These are phyloP conservation scores for Clavispora santaluciae DNA, from an alignment of 805 yeast species.

Conservation along the genomic window DNA sequence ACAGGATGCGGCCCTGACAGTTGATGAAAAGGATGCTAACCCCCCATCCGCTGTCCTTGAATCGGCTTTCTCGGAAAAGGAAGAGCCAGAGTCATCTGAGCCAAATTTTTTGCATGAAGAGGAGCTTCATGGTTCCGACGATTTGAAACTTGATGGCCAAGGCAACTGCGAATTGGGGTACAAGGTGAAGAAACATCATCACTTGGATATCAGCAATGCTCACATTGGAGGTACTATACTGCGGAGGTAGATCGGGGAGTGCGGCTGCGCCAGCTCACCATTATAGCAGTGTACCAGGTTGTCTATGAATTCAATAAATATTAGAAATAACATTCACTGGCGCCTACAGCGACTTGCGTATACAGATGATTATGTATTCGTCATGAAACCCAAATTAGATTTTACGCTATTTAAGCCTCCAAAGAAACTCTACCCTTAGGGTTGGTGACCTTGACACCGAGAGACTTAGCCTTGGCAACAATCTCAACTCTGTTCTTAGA, in stretches of 20 bases:
- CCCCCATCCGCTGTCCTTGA: background rate
- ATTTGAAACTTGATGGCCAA: conserved; percentile 18
- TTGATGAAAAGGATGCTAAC: background rate
- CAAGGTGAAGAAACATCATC: conserved; percentile 39
- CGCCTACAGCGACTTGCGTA: background rate
- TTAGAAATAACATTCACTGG: too few relatives aligned
- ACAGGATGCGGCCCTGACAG: background rate
- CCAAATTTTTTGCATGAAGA: conserved; percentile 8
- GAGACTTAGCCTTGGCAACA: conserved; percentile 94
- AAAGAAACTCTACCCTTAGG: conserved; percentile 97
- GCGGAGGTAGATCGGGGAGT: background rate
- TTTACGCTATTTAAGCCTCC: conserved; percentile 69
- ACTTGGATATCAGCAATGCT: conserved; percentile 33
- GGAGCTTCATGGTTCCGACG: conserved; percentile 9
- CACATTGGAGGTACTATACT: conserved; percentile 25
- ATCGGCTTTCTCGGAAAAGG: background rate
- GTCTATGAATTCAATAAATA: background rate
- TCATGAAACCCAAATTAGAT: conserved; percentile 17
- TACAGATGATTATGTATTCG: conserved; percentile 19
- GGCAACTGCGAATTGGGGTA: conserved; percentile 41
- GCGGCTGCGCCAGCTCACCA: background rate
- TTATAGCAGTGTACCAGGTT: background rate
- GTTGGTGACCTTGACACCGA: conserved; percentile 98
- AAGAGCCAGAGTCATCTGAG: background rate
- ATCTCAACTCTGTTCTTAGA: conserved; percentile 97